Evolutionary conservation across 2,329 filamentous ascomycete genomes (phyloP).

Genomic region (Neonectria neomacrospora): DNA sequence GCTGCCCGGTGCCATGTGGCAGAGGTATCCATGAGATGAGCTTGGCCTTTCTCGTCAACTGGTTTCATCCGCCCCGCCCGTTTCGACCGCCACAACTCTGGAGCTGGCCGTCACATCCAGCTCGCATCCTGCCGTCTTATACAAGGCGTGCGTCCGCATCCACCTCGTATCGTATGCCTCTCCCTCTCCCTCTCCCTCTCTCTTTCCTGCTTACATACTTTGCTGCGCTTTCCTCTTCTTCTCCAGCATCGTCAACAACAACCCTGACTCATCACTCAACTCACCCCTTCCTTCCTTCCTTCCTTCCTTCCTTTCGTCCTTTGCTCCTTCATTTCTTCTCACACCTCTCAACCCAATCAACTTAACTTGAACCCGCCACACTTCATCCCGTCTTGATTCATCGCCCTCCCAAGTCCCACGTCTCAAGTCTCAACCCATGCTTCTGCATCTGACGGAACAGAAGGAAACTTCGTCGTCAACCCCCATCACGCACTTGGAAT

Average conservation of each 20-base stretch:
- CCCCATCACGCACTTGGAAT: slow-evolving; percentile 24
- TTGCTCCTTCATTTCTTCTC: not conserved
- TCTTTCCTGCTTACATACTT: slow-evolving; percentile 23
- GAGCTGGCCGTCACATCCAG: slow-evolving; percentile 61
- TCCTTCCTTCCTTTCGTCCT: not conserved
- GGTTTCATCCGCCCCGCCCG: slow-evolving; percentile 56
- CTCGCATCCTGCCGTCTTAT: slow-evolving; percentile 46
- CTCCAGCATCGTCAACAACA: slow-evolving; percentile 2
- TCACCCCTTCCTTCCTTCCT: slow-evolving; percentile 1
- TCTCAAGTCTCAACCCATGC: not conserved
- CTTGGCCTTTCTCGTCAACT: slow-evolving; percentile 55
- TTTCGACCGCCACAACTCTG: slow-evolving; percentile 52
- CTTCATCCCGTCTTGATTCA: slow-evolving; percentile 1
- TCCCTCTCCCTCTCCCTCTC: slow-evolving; percentile 33
- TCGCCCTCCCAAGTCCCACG: not conserved
- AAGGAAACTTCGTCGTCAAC: slow-evolving; percentile 34
- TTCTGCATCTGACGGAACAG: slow-evolving; percentile 28
- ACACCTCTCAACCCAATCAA: slow-evolving; percentile 8
- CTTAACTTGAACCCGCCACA: not conserved
- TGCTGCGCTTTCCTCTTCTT: slow-evolving; percentile 19
- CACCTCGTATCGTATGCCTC: slow-evolving; percentile 42
- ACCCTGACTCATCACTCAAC: not conserved
- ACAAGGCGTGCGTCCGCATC: slow-evolving; percentile 42
- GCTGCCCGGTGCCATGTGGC: slow-evolving; percentile 44
- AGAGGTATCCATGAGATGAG: slow-evolving; percentile 55